Base-by-base conservation (phyloP, 179 eudicot genomes). In the Camellia oleifera region DNA sequence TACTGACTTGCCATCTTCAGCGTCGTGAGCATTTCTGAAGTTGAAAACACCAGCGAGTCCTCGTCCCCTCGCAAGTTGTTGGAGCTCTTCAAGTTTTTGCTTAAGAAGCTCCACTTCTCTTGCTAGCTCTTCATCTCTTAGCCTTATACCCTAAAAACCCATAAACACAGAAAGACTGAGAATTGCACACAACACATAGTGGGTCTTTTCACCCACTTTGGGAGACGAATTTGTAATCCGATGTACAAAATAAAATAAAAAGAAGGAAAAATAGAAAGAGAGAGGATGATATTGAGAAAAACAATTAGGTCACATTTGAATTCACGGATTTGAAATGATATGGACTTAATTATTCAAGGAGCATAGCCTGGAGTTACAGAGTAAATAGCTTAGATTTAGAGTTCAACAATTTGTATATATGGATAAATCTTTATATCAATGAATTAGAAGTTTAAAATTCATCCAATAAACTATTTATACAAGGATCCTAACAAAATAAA, bases 71-170 rank as follows among this genome's bases (percentile, higher is more conserved):
- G 95, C 87, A 72, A 89, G 91, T 82, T 92, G 87, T 81, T 95
- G 95, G 12, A 93, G 78, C 63, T 93, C 95, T 64, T 79, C 74
- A 13, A 95, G 82, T 82, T 88, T 89, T 56, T 78, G 84, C 83
- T 87, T 88, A 5, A 95, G 89, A 67, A 83, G 83, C 82, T 88
- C 93, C 40, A 95, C 81, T 82, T 93, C 94, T 82, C 78, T 85
- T 0, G 85, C 84, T 60, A 89, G 83, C 44, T 87, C 86, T 83
- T 93, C 94, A 20, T 92, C 91, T 72, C 93, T 87, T 85, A 77
- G 84, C 84, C 87, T 88, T 82, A 92, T 60, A 12, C 57, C 88
- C 98, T 94, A 83, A 42, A 81, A 76, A 61, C 60, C 58, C 60
- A 79, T 3, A 56, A 70, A 20, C 70, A 78, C 0, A 0, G 52